Conservation (phyloP, 495 filamentous ascomycete species). For the Evernia prunastri region DNA sequence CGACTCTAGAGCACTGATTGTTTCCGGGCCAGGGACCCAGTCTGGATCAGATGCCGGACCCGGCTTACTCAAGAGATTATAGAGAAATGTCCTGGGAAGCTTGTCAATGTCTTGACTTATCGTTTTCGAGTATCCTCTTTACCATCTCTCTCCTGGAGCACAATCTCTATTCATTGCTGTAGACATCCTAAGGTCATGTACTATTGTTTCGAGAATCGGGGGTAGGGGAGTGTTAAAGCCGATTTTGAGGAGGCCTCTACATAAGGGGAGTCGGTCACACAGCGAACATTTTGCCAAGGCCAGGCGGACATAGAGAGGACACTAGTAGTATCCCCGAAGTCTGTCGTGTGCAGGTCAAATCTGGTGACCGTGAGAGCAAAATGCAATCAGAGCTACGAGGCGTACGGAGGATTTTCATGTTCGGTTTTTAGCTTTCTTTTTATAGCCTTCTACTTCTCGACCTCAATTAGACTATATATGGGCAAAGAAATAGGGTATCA, state of each 20-base stretch:
- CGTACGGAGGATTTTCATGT: too few relatives aligned
- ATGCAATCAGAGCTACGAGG: neutral
- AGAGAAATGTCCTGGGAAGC: slow-evolving; percentile 62
- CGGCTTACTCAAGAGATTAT: slow-evolving; percentile 63
- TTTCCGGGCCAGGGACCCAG: slow-evolving; percentile 55
- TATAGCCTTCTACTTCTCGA: neutral
- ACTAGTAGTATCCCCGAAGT: neutral
- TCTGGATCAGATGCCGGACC: slow-evolving; percentile 76
- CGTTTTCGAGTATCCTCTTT: neutral
- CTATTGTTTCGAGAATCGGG: neutral
- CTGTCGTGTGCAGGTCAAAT: too few relatives aligned
- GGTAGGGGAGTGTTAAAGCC: neutral
- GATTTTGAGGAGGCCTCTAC: neutral
- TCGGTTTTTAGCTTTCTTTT: too few relatives aligned
- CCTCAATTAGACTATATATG: neutral
- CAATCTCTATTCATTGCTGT: slow-evolving; percentile 9
- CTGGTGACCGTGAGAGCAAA: too few relatives aligned
- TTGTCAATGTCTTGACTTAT: neutral
- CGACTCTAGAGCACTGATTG: slow-evolving; percentile 52
- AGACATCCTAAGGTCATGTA: slow-evolving; percentile 16
- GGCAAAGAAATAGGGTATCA: neutral
- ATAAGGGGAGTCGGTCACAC: neutral
- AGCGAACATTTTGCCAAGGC: neutral
- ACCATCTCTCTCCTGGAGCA: slow-evolving; percentile 15
- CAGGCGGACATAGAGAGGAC: neutral